phyloP scores from a whole-genome alignment of 768 basidiomycete species.

The Termitomyces sp. region DNA sequence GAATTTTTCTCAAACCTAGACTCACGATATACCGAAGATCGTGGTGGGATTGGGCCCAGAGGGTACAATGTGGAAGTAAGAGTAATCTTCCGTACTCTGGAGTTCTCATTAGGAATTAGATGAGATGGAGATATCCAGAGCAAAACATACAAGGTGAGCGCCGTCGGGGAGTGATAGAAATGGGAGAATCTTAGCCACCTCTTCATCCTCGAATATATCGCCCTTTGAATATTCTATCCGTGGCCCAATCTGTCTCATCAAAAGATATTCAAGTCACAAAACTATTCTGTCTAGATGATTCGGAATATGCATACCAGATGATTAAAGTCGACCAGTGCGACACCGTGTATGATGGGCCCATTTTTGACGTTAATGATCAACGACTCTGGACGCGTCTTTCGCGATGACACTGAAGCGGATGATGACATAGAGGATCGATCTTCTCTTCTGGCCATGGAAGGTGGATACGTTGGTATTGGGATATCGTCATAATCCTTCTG shows the following conservation, averaged over 20 bases:
- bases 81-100: slow-evolving; percentile 90
- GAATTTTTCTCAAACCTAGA: slow-evolving; percentile 1
- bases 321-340: slow-evolving; percentile 94
- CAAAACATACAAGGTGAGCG: slow-evolving; percentile 76
- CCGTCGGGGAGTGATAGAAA: slow-evolving; percentile 97
- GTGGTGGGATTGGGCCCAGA: slow-evolving; percentile 69
- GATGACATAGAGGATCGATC: slow-evolving; percentile 60
- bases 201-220: slow-evolving; percentile 80
- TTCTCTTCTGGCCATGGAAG: slow-evolving; percentile 38
- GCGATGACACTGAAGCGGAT: slow-evolving; percentile 58
- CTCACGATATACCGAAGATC: slow-evolving; percentile 94
- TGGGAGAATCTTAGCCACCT: slow-evolving; percentile 80
- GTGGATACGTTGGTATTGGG: slow-evolving; percentile 56
- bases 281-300: neutral
- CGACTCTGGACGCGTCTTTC: slow-evolving; percentile 79
- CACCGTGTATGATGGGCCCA: slow-evolving; percentile 73
- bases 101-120: slow-evolving; percentile 1
- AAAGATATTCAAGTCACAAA: neutral
- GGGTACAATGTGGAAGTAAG: slow-evolving; percentile 91
- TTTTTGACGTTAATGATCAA: slow-evolving; percentile 58
- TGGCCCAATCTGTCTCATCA: slow-evolving; percentile 73
- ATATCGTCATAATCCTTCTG: slow-evolving; percentile 28
- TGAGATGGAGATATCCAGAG: slow-evolving; percentile 2
- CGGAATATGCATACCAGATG: slow-evolving; percentile 70
- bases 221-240: slow-evolving; percentile 83